Evolutionary conservation across 1,139 yeast species (phyloP).

Genomic region (Chernovozyma sophiae-reginae): DNA sequence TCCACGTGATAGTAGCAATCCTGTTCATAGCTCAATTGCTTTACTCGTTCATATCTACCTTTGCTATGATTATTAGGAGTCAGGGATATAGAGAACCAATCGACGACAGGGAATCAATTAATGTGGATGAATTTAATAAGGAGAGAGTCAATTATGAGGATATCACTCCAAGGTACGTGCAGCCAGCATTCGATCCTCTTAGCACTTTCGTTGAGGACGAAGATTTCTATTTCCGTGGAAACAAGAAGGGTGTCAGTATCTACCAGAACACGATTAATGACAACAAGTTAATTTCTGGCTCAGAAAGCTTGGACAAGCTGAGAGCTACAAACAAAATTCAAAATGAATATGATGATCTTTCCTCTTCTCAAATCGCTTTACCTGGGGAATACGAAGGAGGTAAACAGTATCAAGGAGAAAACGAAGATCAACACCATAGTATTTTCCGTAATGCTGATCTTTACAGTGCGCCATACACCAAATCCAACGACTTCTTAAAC

Average conservation of each 20-base stretch:
- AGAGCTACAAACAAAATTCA: not conserved
- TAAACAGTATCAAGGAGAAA: not conserved
- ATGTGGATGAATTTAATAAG: conserved; percentile 4
- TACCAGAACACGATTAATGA: not conserved
- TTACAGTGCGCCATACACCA: no score
- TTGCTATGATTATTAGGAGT: conserved; percentile 7
- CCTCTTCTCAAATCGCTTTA: not conserved
- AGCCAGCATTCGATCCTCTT: not conserved
- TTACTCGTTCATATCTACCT: conserved; percentile 27
- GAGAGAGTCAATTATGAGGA: not conserved
- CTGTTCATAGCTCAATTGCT: conserved; percentile 32
- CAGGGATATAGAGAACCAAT: not conserved
- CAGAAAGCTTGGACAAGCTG: not conserved
- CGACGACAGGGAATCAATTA: conserved; percentile 13
- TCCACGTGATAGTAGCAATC: conserved; percentile 36
- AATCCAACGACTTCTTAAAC: not conserved
- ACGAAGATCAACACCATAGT: not conserved
- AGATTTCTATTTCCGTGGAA: conserved; percentile 14
- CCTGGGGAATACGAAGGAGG: not conserved
- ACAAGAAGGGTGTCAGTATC: not conserved
- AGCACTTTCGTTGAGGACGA: conserved; percentile 6
- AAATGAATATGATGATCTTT: not conserved
- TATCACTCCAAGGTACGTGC: not conserved
- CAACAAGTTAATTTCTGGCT: not conserved
- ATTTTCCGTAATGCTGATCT: not conserved